Evolutionary conservation across 306 rosid species (phyloP).

Genomic region (Mucuna pruriens): DNA sequence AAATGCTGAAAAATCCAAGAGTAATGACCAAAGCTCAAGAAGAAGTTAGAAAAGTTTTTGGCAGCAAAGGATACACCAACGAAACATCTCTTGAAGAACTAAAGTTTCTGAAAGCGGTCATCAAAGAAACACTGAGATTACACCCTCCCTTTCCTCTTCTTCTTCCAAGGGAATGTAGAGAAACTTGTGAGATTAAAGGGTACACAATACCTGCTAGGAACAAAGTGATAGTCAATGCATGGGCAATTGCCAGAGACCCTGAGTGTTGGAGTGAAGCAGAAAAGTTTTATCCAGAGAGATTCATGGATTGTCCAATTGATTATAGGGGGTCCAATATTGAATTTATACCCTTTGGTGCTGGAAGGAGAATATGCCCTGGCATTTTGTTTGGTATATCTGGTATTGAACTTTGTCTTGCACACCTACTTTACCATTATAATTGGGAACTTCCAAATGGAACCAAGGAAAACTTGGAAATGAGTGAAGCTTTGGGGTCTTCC

Average conservation of each 20-base stretch:
- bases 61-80: background rate
- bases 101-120: background rate
- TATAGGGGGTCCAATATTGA: background rate
- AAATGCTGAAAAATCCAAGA: background rate
- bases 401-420: background rate
- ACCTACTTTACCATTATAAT: background rate
- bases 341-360: background rate
- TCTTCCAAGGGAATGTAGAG: background rate
- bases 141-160: background rate
- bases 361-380: conserved; percentile 3
- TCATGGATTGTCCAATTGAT: background rate
- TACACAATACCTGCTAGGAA: background rate
- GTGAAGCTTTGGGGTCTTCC: background rate
- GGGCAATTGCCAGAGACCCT: conserved; percentile 6
- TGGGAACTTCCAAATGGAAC: conserved; percentile 13
- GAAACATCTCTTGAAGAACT: background rate
- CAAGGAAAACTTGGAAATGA: background rate
- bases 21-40: background rate
- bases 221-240: background rate
- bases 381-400: background rate
- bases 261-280: background rate
- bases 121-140: conserved; percentile 18
- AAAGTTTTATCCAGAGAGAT: background rate
- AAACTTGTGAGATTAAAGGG: background rate
- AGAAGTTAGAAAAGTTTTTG: conserved; percentile 2